Conservation (phyloP, 306 rosid genomes). For the Inga laurina region DNA sequence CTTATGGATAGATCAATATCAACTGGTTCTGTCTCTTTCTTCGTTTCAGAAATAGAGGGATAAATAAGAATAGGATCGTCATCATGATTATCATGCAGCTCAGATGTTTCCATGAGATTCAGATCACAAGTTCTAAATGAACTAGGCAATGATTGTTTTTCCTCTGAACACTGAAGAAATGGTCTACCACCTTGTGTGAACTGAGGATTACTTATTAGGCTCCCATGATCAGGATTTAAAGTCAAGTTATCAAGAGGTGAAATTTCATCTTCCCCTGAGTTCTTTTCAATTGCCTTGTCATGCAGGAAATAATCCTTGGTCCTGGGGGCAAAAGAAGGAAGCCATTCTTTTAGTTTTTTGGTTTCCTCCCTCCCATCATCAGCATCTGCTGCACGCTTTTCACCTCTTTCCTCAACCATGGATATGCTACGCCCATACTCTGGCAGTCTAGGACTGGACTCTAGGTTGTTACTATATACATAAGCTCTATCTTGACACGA, state of each 20-base stretch:
- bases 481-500: conserved; percentile 50
- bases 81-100: conserved; percentile 69
- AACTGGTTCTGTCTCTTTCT: conserved; percentile 49
- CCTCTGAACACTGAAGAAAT: conserved; percentile 59
- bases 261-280: conserved; percentile 43
- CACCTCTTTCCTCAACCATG: conserved; percentile 59
- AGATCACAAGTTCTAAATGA: conserved; percentile 96
- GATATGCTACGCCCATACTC: conserved; percentile 50
- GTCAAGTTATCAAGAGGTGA: conserved; percentile 40
- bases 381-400: conserved; percentile 62
- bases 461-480: conserved; percentile 44
- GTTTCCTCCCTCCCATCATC: conserved; percentile 53
- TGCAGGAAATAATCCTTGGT: conserved; percentile 52
- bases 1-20: conserved; percentile 73
- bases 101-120: conserved; percentile 82
- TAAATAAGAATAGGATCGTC: conserved; percentile 52
- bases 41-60: conserved; percentile 55
- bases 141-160: conserved; percentile 64
- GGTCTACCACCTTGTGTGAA: conserved; percentile 49
- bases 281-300: conserved; percentile 51
- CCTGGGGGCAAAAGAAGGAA: conserved; percentile 52
- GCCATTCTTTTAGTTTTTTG: conserved; percentile 67
- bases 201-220: conserved; percentile 48
- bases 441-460: conserved; percentile 37
- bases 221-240: conserved; percentile 47